Evolutionary conservation across 2,329 filamentous ascomycete genomes (phyloP), one percentile per base, ranked within the genome.

Genomic region (Sporothrix humicola): DNA sequence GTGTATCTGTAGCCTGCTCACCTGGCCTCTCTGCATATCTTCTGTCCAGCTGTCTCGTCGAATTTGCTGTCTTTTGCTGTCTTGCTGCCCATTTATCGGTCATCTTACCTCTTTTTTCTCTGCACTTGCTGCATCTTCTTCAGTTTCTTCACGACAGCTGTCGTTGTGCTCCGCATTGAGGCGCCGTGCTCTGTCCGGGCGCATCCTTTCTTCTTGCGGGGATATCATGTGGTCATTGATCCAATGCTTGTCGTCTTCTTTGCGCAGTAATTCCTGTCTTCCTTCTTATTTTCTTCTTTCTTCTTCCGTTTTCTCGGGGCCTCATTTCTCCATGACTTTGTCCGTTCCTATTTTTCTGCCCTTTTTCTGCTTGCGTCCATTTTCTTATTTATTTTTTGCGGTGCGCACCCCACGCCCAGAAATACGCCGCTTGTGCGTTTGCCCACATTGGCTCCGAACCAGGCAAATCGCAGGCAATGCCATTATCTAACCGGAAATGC

Each of bases 401-500:
- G 69, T 52, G n/a, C 26, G 46, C 58, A 65, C 69, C 72, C 73
- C 71, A 71, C 73, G 71, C 73, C 66, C 61, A 74, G 61, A 68
- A 23, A 48, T 31, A 26, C 46, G 65, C 46, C 72, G 68, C 73
- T 68, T 69, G 59, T 56, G 73, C 61, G 56, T 37, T 37, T 61
- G 58, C 44, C 68, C 58, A 46, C 17, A 17, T 17, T 66, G 61
- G 61, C 61, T 20, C 42, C 48, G 17, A 44, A 54, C 48, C 66
- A 65, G 44, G 72, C 66, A 66, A 70, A 66, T 66, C 58, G 56
- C 48, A 69, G 69, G 44, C 68, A 71, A 72, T 72, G 65, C 48
- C 37, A 74, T 69, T 74, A 74, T 72, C 70, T 72, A 69, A 73
- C 65, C 56, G n/a, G 54, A 63, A 66, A 73, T 73, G 72, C 65